Base-by-base conservation (phyloP, 192 early-diverging fungal species). In the Entomortierella parvispora region DNA sequence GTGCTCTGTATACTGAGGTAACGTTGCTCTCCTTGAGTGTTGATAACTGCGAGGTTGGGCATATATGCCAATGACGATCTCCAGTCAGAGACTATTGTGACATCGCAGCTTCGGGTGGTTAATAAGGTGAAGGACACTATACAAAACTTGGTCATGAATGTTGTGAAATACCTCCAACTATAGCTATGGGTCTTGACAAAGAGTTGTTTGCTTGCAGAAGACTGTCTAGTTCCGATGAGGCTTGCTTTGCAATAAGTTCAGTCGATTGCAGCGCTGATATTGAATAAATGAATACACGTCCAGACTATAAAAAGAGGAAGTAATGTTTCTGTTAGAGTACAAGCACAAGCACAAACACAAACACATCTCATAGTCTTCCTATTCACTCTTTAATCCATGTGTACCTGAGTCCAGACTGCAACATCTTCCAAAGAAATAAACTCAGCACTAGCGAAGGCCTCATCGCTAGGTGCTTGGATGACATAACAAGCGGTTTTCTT, bases 351-450 rank as follows among this genome's bases (percentile, higher is more conserved):
- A n/a, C n/a, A n/a, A n/a, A n/a, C n/a, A n/a, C n/a, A n/a, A n/a
- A n/a, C n/a, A n/a, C n/a, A n/a, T n/a, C n/a, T n/a, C n/a, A n/a
- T n/a, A n/a, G n/a, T n/a, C n/a, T n/a, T n/a, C n/a, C n/a, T 49
- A 5, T 62, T 29, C 28, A 9, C 6, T 3, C 17, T 28, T n/a
- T 28, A 26, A 42, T 6, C 15, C n/a, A 14, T 18, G 17, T n/a
- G 14, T 74, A 86, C 87, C 79, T 72, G 46, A 45, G 82, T 85
- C 82, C 81, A 85, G 4, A 85, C 43, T 1, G 75, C 54, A 40
- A 84, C 49, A 28, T 71, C 26, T 17, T 65, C 53, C 26, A 63
- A 34, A 6, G 68, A 46, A 26, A 71, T 60, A 28, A 86, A 85
- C 17, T 51, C 58, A 33, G 82, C 85, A 5, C 80, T 80, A 15